Conservation (phyloP, 2,329 filamentous ascomycete species). For the Alternaria gaisen region DNA sequence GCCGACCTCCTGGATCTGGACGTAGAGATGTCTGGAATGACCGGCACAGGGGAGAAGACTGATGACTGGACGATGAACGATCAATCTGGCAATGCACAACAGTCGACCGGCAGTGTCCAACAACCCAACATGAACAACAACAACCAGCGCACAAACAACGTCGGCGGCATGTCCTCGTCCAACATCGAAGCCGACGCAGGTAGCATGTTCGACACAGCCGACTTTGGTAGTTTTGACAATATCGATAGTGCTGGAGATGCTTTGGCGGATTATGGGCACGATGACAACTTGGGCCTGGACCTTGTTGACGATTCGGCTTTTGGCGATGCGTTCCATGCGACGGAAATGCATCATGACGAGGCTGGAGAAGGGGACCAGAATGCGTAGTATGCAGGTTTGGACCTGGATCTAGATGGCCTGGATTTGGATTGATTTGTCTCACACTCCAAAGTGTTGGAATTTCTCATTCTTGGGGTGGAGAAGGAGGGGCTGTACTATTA, state of each 20-base stretch:
- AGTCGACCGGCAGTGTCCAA: constrained; percentile 24
- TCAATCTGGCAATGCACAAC: constrained; percentile 30
- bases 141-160: constrained; percentile 27
- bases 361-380: constrained; percentile 38
- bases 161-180: constrained; percentile 28
- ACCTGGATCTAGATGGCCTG: neutral
- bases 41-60: constrained; percentile 47
- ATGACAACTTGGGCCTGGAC: constrained; percentile 50
- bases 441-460: neutral
- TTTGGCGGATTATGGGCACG: constrained; percentile 49
- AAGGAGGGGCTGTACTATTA: constrained; percentile 6
- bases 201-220: constrained; percentile 50
- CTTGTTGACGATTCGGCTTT: constrained; percentile 52
- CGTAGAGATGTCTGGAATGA: constrained; percentile 67
- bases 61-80: constrained; percentile 51
- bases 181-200: constrained; percentile 42
- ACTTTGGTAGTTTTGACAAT: constrained; percentile 50
- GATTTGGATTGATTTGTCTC: neutral
- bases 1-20: constrained; percentile 54
- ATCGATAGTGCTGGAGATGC: constrained; percentile 53
- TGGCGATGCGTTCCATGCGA: constrained; percentile 53
- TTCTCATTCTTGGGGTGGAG: neutral
- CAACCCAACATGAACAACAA: constrained; percentile 31
- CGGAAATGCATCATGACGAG: constrained; percentile 46
- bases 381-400: constrained; percentile 24